Conservation (phyloP, 257 asterid species). For the Solanum virginianum region DNA sequence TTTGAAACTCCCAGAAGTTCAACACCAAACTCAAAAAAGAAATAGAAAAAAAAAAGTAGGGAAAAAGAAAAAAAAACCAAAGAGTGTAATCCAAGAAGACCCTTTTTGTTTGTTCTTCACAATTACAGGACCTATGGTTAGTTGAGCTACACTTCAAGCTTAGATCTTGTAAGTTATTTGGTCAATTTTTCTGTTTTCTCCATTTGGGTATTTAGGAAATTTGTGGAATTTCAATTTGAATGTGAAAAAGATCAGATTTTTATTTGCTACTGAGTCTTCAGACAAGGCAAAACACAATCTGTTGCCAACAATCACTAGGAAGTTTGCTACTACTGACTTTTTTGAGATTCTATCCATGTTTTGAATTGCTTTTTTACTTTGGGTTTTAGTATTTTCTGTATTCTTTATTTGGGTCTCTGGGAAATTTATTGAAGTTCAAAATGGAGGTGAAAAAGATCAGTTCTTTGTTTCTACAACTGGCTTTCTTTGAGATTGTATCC, state of each 20-base stretch:
- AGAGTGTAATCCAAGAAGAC: not conserved
- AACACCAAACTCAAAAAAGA: not conserved
- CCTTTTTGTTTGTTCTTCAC: not conserved
- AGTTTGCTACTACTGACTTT: not conserved
- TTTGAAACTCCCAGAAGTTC: not conserved
- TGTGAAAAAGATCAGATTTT: not conserved
- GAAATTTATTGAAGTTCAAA: not conserved
- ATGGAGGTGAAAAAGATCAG: not conserved
- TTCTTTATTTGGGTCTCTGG: not conserved
- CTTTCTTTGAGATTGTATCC: not conserved
- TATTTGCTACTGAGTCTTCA: conserved; percentile 23
- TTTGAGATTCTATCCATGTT: not conserved
- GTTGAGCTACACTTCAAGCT: not conserved
- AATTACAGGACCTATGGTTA: not conserved
- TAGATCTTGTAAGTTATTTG: not conserved
- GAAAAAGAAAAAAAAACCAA: not conserved
- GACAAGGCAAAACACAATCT: not conserved
- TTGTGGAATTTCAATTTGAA: not conserved
- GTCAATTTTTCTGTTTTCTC: not conserved
- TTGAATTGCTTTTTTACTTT: not conserved
- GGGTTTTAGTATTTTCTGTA: not conserved
- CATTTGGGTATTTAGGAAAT: not conserved
- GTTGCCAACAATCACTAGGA: not conserved
- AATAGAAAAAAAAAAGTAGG: not conserved
- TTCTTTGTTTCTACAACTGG: not conserved